phyloP scores from a whole-genome alignment of 2,329 filamentous ascomycete genomes.

The Chrysoporthe deuterocubensis region DNA sequence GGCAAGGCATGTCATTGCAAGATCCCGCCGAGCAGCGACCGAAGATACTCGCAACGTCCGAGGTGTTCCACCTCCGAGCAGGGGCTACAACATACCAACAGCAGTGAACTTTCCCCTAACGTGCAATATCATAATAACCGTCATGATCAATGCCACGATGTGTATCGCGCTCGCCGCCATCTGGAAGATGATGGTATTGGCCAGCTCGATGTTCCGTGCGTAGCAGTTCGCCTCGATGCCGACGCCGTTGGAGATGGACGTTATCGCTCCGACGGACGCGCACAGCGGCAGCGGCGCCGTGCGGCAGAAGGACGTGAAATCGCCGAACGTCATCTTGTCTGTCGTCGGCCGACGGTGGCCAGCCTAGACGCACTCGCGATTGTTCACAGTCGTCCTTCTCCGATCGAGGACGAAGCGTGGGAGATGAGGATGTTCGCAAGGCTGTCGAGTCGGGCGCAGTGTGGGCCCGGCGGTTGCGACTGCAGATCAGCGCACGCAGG shows the following conservation, averaged over 20 bases:
- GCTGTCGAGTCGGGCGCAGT: slow-evolving; percentile 12
- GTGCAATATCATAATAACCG: slow-evolving; percentile 95
- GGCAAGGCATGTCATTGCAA: background rate
- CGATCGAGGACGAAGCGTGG: background rate
- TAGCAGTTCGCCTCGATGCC: slow-evolving; percentile 92
- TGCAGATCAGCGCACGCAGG: slow-evolving; percentile 6
- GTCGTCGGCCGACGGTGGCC: background rate
- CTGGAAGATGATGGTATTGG: slow-evolving; percentile 98
- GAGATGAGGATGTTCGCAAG: slow-evolving; percentile 9
- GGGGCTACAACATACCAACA: slow-evolving; percentile 68
- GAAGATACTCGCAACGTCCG: background rate
- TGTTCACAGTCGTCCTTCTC: slow-evolving; percentile 4
- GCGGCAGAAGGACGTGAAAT: slow-evolving; percentile 85
- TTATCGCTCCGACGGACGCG: slow-evolving; percentile 77
- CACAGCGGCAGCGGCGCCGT: slow-evolving; percentile 87
- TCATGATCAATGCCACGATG: slow-evolving; percentile 89
- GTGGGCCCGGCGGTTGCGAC: slow-evolving; percentile 6
- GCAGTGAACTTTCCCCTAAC: slow-evolving; percentile 97
- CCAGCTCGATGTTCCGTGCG: slow-evolving; percentile 90
- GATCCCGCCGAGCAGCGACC: background rate
- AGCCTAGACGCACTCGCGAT: slow-evolving; percentile 5
- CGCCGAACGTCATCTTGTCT: slow-evolving; percentile 81
- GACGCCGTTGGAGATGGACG: slow-evolving; percentile 66
- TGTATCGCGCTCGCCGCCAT: slow-evolving; percentile 90
- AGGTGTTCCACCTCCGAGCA: background rate